Base-by-base conservation (phyloP, 1,284 basidiomycete species). In the Vanrija humicola region DNA sequence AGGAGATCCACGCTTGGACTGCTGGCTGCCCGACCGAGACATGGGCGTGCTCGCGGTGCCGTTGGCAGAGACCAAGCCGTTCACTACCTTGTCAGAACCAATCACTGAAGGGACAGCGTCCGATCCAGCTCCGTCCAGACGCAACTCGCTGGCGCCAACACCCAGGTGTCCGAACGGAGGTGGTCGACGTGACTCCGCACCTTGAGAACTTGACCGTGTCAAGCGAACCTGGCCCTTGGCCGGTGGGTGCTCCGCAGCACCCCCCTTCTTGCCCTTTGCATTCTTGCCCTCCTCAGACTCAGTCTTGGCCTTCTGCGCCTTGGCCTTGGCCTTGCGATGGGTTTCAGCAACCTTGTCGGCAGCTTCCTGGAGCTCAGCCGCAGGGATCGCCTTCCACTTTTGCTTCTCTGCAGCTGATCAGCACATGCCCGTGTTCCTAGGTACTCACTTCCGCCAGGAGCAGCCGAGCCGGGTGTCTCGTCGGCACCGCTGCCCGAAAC, bases 371-470 rank as follows among this genome's bases (percentile, higher is more conserved):
- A 78, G 63, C 53, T 78, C 75, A 0, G 68, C 58, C 2, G 74
- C 71, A 4, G 76, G 73, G 21, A 78, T 78, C 6, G 73, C 60
- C 7, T 59, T 76, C 77, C 77, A 78, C 61, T 76, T 77, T 26
- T 64, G 67, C 63, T 76, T 76, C 58, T 72, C 74, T 76, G 49
- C 39, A 19, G 50, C 38, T 15, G 34, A 34, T 29, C n/a, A 43
- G 38, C 45, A 49, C n/a, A 26, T 52, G 21, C 38, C 14, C 12
- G 43, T 28, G 7, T 12, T 40, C 15, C 25, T 42, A 38, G 26
- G 14, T 8, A 65, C 64, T 64, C 50, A 67, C 69, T 69, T 34
- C 65, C 62, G 29, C 43, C 54, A 34, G 28, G 50, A 7, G 52
- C 50, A 34, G 38, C 34, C 34, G 29, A 12, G 49, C 18, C 4